Evolutionary conservation across 2,329 filamentous ascomycete genomes (phyloP).

Genomic region (Didymella exigua): DNA sequence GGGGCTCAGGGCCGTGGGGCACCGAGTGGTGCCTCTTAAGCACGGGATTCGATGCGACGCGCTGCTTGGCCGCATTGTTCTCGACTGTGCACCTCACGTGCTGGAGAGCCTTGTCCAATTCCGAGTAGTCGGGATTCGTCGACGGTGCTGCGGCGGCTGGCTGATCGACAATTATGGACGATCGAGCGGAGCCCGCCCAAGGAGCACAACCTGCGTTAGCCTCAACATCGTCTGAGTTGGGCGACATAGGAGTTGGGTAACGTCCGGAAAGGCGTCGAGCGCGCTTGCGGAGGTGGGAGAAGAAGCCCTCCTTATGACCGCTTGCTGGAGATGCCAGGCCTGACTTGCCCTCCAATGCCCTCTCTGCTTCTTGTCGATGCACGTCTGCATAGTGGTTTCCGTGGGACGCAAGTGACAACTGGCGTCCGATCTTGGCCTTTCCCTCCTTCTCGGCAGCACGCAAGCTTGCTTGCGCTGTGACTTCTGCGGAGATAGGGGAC

Average conservation of each 20-base stretch:
- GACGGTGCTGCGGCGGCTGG: conserved; percentile 53
- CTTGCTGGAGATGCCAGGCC: conserved; percentile 77
- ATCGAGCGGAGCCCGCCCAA: conserved; percentile 79
- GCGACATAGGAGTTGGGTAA: conserved; percentile 80
- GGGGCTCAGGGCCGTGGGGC: conserved; percentile 52
- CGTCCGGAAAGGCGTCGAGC: conserved; percentile 90
- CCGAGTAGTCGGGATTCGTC: conserved; percentile 61
- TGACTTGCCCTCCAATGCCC: conserved; percentile 81
- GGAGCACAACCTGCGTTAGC: conserved; percentile 90
- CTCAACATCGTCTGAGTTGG: conserved; percentile 84
- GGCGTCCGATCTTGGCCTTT: conserved; percentile 86
- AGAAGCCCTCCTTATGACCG: conserved; percentile 93
- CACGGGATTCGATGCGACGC: conserved; percentile 53
- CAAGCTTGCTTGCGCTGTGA: conserved; percentile 84
- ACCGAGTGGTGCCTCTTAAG: conserved; percentile 58
- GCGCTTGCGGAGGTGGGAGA: conserved; percentile 93
- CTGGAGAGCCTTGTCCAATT: conserved; percentile 66
- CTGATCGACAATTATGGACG: conserved; percentile 75
- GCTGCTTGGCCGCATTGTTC: conserved; percentile 44
- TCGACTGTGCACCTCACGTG: conserved; percentile 65
- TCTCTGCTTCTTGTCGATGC: conserved; percentile 88
- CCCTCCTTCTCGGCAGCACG: conserved; percentile 63
- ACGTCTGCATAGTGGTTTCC: conserved; percentile 91
- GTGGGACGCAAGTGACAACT: conserved; percentile 88
- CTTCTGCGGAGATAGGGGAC: conserved; percentile 92